These are phyloP conservation scores for Leccinum sublutescens DNA, from an alignment of 768 basidiomycete species.

Conservation along the genomic window DNA sequence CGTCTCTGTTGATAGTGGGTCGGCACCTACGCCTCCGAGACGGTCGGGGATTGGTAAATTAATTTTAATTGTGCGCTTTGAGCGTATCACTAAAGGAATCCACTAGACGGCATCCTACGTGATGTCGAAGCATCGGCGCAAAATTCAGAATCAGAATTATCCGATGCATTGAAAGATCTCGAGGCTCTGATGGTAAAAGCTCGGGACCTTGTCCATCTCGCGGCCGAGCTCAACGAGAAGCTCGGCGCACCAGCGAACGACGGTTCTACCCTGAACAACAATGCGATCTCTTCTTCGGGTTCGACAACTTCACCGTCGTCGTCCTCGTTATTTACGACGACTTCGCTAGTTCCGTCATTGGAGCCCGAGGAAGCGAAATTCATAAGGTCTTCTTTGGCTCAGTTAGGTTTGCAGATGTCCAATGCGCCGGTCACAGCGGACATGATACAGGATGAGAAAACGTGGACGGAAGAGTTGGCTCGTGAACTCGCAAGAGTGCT, in stretches of 20 bases:
- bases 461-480: constrained; percentile 79
- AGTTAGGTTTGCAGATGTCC: constrained; percentile 77
- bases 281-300: constrained; percentile 11
- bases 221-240: constrained; percentile 83
- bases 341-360: constrained; percentile 38
- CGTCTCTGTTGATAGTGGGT: constrained; percentile 15
- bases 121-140: constrained; percentile 68
- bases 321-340: constrained; percentile 23
- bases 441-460: constrained; percentile 79
- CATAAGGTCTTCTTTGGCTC: constrained; percentile 85
- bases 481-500: constrained; percentile 78
- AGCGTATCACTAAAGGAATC: constrained; percentile 6
- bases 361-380: constrained; percentile 85
- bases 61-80: background rate
- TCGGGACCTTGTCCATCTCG: constrained; percentile 88
- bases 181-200: constrained; percentile 91
- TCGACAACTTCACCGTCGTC: constrained; percentile 25
- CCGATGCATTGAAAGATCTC: constrained; percentile 79
- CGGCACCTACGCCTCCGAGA: constrained; percentile 18
- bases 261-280: background rate
- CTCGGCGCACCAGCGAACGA: constrained; percentile 47
- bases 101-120: constrained; percentile 76
- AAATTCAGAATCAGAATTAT: constrained; percentile 61
- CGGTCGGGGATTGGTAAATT: constrained; percentile 30
- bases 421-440: constrained; percentile 84